Percentiles rank a stretch among this genome's conserved stretches.
These are phyloP conservation scores for Podila epicladia DNA, from an alignment of 192 early-diverging fungal genomes.

Conservation along the genomic window DNA sequence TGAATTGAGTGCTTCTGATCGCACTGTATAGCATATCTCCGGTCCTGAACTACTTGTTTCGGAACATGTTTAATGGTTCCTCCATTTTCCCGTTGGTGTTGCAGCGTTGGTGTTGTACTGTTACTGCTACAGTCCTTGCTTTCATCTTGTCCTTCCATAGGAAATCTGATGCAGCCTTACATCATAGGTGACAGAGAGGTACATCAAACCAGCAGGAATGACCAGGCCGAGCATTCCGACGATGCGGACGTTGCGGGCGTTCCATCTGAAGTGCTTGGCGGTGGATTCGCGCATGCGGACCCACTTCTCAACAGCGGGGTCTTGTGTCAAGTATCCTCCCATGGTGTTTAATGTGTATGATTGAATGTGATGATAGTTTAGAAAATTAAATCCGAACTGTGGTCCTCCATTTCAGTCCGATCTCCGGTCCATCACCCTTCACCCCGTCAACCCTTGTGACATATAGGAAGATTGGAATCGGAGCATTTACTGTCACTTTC, in stretches of 20 bases:
- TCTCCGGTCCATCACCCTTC: no score
- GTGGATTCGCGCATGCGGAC: conserved; percentile 53
- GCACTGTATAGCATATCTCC: no score
- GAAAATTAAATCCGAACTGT: no score
- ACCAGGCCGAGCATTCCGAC: conserved; percentile 42
- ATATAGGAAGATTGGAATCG: no score
- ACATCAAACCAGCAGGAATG: conserved; percentile 39
- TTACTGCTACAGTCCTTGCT: not conserved
- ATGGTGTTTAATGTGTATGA: conserved; percentile 15
- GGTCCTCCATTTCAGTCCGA: no score
- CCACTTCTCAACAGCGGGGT: conserved; percentile 52
- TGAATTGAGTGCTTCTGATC: no score
- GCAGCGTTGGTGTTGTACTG: not conserved
- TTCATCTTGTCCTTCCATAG: not conserved
- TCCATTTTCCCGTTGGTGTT: no score
- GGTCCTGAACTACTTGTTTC: no score
- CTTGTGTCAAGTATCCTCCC: conserved; percentile 47
- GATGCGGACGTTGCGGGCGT: conserved; percentile 25
- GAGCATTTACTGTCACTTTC: no score
- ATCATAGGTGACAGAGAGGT: conserved; percentile 26
- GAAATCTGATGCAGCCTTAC: conserved; percentile 19
- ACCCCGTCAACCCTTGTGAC: no score
- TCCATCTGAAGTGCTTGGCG: conserved; percentile 45
- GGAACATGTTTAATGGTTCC: no score
- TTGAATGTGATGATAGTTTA: no score